phyloP scores from a whole-genome alignment of 2,329 filamentous ascomycete genomes.

The Hypoxylon sp. region DNA sequence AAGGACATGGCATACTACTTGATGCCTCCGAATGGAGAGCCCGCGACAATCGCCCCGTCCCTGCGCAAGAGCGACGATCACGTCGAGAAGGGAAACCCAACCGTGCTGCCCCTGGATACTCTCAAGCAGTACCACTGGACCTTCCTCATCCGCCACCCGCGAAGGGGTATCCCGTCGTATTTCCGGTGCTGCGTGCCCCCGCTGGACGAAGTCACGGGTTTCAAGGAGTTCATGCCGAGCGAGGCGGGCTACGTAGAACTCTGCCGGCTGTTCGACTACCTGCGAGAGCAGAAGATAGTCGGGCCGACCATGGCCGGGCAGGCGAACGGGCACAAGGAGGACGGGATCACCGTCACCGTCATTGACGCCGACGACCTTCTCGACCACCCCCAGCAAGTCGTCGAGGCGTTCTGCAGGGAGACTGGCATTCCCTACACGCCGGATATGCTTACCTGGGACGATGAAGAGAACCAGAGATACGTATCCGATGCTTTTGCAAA shows the following conservation, averaged over 20 bases:
- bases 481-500: constrained; percentile 88
- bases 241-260: constrained; percentile 95
- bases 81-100: constrained; percentile 79
- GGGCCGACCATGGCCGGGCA: constrained; percentile 72
- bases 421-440: constrained; percentile 81
- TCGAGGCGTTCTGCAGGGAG: constrained; percentile 83
- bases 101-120: constrained; percentile 79
- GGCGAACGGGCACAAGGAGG: constrained; percentile 44
- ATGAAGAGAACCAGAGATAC: constrained; percentile 74
- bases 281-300: constrained; percentile 75
- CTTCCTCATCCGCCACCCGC: constrained; percentile 97
- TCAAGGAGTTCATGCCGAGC: constrained; percentile 84
- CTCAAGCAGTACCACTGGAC: constrained; percentile 90
- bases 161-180: constrained; percentile 90
- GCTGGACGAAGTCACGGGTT: constrained; percentile 83
- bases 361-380: constrained; percentile 95
- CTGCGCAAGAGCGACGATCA: constrained; percentile 68
- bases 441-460: constrained; percentile 87
- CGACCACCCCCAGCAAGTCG: constrained; percentile 80
- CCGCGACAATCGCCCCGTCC: constrained; percentile 81
- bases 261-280: constrained; percentile 86
- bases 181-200: constrained; percentile 95
- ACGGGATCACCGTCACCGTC: constrained; percentile 77
- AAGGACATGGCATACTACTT: constrained; percentile 98
- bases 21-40: constrained; percentile 77